phyloP scores from a whole-genome alignment of 345 rosid genomes.

The Barbarea vulgaris region DNA sequence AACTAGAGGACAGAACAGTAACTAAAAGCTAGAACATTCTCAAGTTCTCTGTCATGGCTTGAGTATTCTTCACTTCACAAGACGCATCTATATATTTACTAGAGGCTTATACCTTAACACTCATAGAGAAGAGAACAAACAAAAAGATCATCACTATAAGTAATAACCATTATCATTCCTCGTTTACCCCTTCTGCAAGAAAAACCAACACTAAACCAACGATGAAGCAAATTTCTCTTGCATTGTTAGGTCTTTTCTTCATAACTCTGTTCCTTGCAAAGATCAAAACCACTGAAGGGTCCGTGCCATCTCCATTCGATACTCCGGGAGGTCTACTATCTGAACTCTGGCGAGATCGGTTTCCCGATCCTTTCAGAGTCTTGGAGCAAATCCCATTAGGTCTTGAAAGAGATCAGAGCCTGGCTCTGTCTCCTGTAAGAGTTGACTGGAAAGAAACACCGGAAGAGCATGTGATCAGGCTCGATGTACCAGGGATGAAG shows the following conservation, averaged over 20 bases:
- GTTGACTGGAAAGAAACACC: conserved; percentile 93
- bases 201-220: conserved; percentile 1
- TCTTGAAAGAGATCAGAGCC: conserved; percentile 49
- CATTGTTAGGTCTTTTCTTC: conserved; percentile 18
- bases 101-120: not conserved
- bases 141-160: not conserved
- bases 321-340: conserved; percentile 40
- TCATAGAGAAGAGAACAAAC: conserved; percentile 10
- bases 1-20: not conserved
- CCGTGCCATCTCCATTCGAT: conserved; percentile 49
- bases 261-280: conserved; percentile 27
- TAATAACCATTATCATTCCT: not conserved
- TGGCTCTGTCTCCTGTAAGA: conserved; percentile 50
- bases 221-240: conserved; percentile 11
- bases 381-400: conserved; percentile 68
- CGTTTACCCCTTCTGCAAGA: conserved; percentile 4
- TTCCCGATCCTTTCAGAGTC: conserved; percentile 61
- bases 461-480: conserved; percentile 59
- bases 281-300: conserved; percentile 32
- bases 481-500: conserved; percentile 78
- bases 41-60: not conserved
- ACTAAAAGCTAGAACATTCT: not conserved
- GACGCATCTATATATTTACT: conserved; percentile 3
- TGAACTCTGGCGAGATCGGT: conserved; percentile 47
- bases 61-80: conserved; percentile 30